Evolutionary conservation across 768 basidiomycete genomes (phyloP).

Genomic region (Amanita exitialis): DNA sequence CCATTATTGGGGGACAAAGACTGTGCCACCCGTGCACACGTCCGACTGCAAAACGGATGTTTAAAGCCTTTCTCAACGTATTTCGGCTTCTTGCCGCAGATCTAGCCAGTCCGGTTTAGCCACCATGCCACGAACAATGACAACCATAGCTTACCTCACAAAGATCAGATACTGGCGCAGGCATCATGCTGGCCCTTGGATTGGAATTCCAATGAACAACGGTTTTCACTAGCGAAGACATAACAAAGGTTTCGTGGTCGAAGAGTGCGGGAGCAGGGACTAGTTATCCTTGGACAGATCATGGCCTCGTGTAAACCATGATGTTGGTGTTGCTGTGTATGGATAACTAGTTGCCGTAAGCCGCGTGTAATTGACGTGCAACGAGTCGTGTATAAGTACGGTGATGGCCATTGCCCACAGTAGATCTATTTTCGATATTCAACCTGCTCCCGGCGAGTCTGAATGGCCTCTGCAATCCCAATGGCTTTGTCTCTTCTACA

Average conservation of each 20-base stretch:
- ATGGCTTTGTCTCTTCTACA: slow-evolving; percentile 34
- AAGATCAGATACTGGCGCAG: slow-evolving; percentile 26
- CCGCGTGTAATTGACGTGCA: not conserved
- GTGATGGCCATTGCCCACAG: slow-evolving; percentile 2
- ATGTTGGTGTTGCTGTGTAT: slow-evolving; percentile 1
- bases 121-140: not conserved
- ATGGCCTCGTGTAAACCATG: slow-evolving; percentile 6
- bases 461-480: slow-evolving; percentile 35
- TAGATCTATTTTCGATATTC: slow-evolving; percentile 7
- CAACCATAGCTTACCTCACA: slow-evolving; percentile 28
- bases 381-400: slow-evolving; percentile 6
- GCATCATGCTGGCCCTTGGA: slow-evolving; percentile 12
- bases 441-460: slow-evolving; percentile 3
- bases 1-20: slow-evolving; percentile 20
- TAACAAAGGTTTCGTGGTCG: slow-evolving; percentile 18
- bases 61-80: slow-evolving; percentile 49
- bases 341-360: not conserved
- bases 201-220: slow-evolving; percentile 31
- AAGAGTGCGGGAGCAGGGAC: slow-evolving; percentile 10
- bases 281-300: slow-evolving; percentile 11
- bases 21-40: slow-evolving; percentile 42
- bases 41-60: slow-evolving; percentile 53
- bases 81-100: slow-evolving; percentile 51
- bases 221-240: slow-evolving; percentile 32
- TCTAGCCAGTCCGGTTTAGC: slow-evolving; percentile 22